These are phyloP conservation scores for Plantago coronopus DNA, from an alignment of 305 asterid genomes.

Conservation along the genomic window DNA sequence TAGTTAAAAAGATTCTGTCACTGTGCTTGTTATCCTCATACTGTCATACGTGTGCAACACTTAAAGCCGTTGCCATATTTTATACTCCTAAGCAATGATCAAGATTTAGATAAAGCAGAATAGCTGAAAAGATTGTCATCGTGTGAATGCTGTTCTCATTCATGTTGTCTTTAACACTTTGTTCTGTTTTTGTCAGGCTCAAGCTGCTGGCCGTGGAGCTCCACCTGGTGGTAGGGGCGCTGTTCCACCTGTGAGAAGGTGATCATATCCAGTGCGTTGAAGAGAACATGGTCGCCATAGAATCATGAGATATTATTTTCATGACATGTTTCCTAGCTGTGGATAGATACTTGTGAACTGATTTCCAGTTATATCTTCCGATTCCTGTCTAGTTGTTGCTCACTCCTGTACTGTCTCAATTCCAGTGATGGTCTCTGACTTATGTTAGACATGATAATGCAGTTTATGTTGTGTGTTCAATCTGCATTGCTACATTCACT, in stretches of 20 bases:
- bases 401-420: slow-evolving; percentile 1
- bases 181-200: slow-evolving; percentile 50
- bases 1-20: no score
- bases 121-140: neutral
- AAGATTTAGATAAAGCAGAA: neutral
- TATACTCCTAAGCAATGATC: neutral
- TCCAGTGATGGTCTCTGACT: slow-evolving; percentile 4
- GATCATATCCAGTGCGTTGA: slow-evolving; percentile 23
- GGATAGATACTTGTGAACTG: slow-evolving; percentile 9
- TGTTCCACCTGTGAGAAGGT: slow-evolving; percentile 80
- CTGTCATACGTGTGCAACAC: no score
- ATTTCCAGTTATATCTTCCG: neutral
- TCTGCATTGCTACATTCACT: neutral
- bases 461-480: neutral
- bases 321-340: slow-evolving; percentile 1
- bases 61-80: no score
- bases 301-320: slow-evolving; percentile 7
- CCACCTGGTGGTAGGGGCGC: slow-evolving; percentile 84
- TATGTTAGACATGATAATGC: neutral
- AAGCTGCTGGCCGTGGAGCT: slow-evolving; percentile 86
- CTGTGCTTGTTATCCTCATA: neutral
- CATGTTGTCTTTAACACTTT: slow-evolving; percentile 5
- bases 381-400: slow-evolving; percentile 2
- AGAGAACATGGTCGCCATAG: slow-evolving; percentile 4
- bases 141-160: neutral